These are phyloP conservation scores for Fusarium piperis DNA, from an alignment of 2,329 filamentous ascomycete genomes.

Conservation along the genomic window DNA sequence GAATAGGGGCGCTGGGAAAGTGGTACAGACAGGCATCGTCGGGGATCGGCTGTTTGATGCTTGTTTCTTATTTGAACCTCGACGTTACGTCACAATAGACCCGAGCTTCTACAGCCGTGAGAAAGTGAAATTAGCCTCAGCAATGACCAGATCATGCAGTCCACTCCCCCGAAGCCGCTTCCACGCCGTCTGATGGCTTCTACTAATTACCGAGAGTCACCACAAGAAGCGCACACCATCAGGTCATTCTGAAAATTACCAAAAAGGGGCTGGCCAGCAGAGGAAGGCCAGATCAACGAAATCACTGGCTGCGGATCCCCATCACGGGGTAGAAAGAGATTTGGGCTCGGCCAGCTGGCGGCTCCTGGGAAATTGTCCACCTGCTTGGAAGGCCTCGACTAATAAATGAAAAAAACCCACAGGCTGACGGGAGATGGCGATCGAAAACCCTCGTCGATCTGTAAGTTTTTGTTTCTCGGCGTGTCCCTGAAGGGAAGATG, in stretches of 20 bases:
- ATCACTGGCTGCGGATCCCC: conserved; percentile 26
- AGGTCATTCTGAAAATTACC: conserved; percentile 11
- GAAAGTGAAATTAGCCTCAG: not conserved
- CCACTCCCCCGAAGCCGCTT: not conserved
- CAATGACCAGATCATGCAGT: not conserved
- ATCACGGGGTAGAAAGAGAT: conserved; percentile 28
- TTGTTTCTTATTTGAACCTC: not conserved
- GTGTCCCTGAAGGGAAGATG: not conserved
- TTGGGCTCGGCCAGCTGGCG: conserved; percentile 4
- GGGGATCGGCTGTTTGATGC: not conserved
- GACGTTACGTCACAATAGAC: not conserved
- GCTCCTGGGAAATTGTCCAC: not conserved
- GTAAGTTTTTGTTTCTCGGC: not conserved
- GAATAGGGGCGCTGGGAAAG: not conserved
- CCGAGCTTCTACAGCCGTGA: not conserved
- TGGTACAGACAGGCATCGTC: not conserved
- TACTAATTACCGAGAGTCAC: not conserved
- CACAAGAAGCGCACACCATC: conserved; percentile 6
- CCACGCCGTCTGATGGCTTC: not conserved
- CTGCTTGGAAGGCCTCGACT: not conserved
- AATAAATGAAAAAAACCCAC: not conserved
- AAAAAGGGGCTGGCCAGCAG: conserved; percentile 21
- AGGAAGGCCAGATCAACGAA: conserved; percentile 11
- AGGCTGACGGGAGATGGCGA: not conserved
- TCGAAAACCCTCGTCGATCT: conserved; percentile 20